Percentiles rank a stretch among this genome's conserved stretches.
phyloP scores from a whole-genome alignment of 257 asterid genomes.

The Jacaranda mimosifolia region DNA sequence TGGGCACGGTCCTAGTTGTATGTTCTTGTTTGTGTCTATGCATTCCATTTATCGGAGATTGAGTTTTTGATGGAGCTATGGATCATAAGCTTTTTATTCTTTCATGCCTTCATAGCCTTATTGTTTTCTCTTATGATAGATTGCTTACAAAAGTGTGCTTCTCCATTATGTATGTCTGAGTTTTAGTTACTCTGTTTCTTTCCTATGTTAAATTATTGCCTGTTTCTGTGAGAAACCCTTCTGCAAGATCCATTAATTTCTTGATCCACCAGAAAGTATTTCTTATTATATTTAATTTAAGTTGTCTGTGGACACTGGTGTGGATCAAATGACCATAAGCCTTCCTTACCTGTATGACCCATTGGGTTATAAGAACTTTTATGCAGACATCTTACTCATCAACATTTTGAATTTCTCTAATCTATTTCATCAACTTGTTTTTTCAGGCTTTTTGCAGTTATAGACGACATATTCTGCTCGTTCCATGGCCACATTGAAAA shows the following conservation, averaged over 20 bases:
- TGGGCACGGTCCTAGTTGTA: neutral
- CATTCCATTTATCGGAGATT: neutral
- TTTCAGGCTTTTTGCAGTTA: constrained; percentile 77
- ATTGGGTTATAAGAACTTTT: too few relatives aligned
- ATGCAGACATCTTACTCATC: neutral
- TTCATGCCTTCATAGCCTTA: neutral
- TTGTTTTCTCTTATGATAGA: neutral
- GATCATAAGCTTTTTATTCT: constrained; percentile 9
- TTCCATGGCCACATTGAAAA: constrained; percentile 93
- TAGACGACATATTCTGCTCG: constrained; percentile 93
- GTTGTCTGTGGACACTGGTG: neutral
- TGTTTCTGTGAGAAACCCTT: neutral
- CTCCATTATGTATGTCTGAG: neutral
- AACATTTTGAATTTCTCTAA: neutral
- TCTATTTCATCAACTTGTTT: neutral
- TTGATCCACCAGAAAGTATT: neutral
- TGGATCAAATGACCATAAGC: neutral
- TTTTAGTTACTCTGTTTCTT: neutral
- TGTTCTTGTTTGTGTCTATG: neutral
- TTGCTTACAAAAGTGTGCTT: neutral
- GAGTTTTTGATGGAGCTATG: neutral
- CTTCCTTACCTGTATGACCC: neutral
- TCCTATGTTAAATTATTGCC: neutral
- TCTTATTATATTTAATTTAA: neutral
- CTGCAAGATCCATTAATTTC: neutral